phyloP scores from a whole-genome alignment of 495 filamentous ascomycete genomes.

The Aspergillus biplanus region DNA sequence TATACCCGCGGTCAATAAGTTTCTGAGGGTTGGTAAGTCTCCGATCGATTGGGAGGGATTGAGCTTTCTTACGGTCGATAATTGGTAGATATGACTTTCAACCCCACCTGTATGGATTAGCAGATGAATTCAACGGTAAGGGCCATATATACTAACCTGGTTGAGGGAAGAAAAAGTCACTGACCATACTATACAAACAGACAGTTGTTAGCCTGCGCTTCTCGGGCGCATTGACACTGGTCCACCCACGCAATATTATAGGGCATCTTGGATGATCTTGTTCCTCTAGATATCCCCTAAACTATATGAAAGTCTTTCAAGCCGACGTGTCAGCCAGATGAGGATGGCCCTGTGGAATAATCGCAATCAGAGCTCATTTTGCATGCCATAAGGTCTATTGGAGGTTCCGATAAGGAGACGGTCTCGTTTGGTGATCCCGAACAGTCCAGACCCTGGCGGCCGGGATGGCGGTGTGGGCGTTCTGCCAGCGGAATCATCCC shows the following conservation, averaged over 20 bases:
- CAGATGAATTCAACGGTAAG: neutral
- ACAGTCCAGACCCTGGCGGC: conserved; percentile 31
- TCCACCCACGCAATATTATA: conserved; percentile 73
- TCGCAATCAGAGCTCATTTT: conserved; percentile 12
- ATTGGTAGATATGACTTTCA: conserved; percentile 97
- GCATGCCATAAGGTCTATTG: conserved; percentile 2
- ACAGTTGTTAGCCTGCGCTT: conserved; percentile 16
- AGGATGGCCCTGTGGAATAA: neutral
- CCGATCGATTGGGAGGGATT: neutral
- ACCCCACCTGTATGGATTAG: conserved; percentile 68
- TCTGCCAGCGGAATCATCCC: conserved; percentile 29
- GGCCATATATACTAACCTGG: conserved; percentile 58
- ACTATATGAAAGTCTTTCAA: conserved; percentile 5
- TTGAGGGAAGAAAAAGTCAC: conserved; percentile 99
- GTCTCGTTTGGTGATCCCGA: conserved; percentile 16
- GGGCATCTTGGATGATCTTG: conserved; percentile 50
- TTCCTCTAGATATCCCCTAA: conserved; percentile 13
- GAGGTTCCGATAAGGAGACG: conserved; percentile 16
- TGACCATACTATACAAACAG: conserved; percentile 72
- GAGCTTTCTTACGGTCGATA: conserved; percentile 64
- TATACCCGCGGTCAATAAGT: conserved; percentile 94
- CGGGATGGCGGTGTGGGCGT: conserved; percentile 19
- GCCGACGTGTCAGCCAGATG: conserved; percentile 2
- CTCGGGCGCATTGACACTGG: neutral
- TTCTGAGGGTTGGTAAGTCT: conserved; percentile 53